Base-by-base conservation (phyloP, 2,329 filamentous ascomycete genomes). In the Fusarium burgessii region DNA sequence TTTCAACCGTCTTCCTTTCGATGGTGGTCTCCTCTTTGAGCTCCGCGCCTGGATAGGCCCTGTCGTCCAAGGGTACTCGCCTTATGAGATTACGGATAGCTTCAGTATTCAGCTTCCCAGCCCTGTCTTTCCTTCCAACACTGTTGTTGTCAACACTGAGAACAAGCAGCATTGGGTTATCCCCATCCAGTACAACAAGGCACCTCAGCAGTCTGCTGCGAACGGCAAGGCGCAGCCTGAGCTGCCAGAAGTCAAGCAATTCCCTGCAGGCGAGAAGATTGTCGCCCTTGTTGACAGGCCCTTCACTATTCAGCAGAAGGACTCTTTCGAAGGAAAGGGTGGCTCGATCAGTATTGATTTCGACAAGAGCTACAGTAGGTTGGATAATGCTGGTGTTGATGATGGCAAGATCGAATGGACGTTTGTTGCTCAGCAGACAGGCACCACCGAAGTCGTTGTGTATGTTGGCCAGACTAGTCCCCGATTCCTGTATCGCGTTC, bases 391-490 rank as follows among this genome's bases (percentile, higher is more conserved):
- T 18, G n/a, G 55, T 5, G 66, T 68, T 23, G 23, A 38, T 0
- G 36, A 61, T 25, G 65, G 61, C 10, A 68, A 66, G 25, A 68
- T 68, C 13, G 55, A 55, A 8, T 68, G 65, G 65, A 56, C 46
- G 6, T 40, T 68, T 25, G 45, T 11, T n/a, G 42, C 65, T 13
- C 33, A 45, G 2, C 47, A 57, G 38, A 45, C 43, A 12, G 65
- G 65, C n/a, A 29, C 9, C n/a, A 68, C 65, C 15, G 9, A 68
- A 35, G 14, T 66, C 1, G 66, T 72, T 7, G 70, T 73, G 7
- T 83, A 81, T 23, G 74, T 81, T 23, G 80, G 82, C 5, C 81
- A 80, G 7, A 70, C 63, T 54, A 74, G 81, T 32, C 80, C 82
- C 59, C 77, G 79, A 7, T 82, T 83, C 55, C 76, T 84, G 47